phyloP scores from a whole-genome alignment of 768 basidiomycete genomes.

The Polyporus arcularius region DNA sequence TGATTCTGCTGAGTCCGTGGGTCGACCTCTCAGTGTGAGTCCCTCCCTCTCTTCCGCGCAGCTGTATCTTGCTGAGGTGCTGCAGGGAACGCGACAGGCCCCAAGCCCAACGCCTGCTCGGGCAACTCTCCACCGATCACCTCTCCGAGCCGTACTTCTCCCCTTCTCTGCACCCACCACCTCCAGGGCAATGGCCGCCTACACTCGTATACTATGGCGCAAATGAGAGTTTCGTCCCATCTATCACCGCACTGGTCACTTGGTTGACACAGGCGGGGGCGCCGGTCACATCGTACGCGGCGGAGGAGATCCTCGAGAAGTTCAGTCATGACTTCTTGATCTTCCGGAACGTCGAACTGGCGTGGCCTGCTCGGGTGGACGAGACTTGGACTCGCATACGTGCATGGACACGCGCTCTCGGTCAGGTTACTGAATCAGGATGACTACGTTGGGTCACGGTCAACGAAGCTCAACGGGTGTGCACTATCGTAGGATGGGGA shows the following conservation, averaged over 20 bases:
- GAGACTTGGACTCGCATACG: slow-evolving; percentile 11
- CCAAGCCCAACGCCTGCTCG: not conserved
- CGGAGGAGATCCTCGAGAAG: slow-evolving; percentile 3
- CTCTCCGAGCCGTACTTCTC: slow-evolving; percentile 12
- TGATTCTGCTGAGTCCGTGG: slow-evolving; percentile 16
- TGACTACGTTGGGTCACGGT: no score
- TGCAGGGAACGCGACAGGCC: slow-evolving; percentile 3
- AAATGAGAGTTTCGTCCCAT: slow-evolving; percentile 3
- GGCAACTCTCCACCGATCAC: not conserved
- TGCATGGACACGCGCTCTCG: not conserved
- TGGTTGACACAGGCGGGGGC: not conserved
- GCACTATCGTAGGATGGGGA: not conserved
- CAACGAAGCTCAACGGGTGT: no score
- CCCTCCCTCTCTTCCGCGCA: no score
- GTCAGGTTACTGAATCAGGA: no score
- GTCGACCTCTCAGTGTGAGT: slow-evolving; percentile 12
- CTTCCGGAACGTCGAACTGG: not conserved
- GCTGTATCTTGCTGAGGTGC: no score
- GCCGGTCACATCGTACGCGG: not conserved
- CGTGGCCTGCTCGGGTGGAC: slow-evolving; percentile 12
- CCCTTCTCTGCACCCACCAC: slow-evolving; percentile 7
- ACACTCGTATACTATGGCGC: slow-evolving; percentile 13
- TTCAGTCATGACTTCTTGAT: slow-evolving; percentile 18
- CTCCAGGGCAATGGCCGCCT: slow-evolving; percentile 4
- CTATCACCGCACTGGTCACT: not conserved